Conservation (phyloP, 306 rosid genomes). For the Neltuma alba region DNA sequence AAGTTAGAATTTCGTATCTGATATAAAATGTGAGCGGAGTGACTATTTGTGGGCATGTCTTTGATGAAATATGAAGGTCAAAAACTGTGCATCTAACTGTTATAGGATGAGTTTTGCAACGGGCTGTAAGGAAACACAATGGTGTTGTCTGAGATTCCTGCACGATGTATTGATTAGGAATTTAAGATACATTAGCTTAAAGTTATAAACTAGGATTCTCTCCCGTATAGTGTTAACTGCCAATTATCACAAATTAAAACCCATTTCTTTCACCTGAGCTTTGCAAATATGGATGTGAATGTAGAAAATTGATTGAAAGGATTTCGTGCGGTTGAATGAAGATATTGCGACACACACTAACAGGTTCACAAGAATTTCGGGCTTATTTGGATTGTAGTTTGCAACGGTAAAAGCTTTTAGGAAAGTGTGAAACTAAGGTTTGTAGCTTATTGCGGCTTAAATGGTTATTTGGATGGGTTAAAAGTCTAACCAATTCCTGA, state of each 20-base stretch:
- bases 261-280: not conserved
- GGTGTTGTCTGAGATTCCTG: slow-evolving; percentile 7
- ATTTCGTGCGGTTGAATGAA: not conserved
- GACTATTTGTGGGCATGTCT: not conserved
- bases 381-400: no score
- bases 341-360: not conserved
- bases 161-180: not conserved
- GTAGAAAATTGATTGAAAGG: not conserved
- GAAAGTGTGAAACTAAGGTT: no score
- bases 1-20: slow-evolving; percentile 1
- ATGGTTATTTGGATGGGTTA: no score
- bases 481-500: no score
- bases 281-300: not conserved
- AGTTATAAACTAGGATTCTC: not conserved
- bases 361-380: not conserved
- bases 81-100: slow-evolving; percentile 1
- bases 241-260: not conserved
- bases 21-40: not conserved
- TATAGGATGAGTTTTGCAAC: not conserved
- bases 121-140: slow-evolving; percentile 9
- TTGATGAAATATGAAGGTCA: slow-evolving; percentile 14
- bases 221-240: not conserved
- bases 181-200: not conserved
- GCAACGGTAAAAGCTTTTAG: no score
- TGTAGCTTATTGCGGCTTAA: no score